phyloP scores from a whole-genome alignment of 495 filamentous ascomycete genomes.

The Trichoderma reesei region DNA sequence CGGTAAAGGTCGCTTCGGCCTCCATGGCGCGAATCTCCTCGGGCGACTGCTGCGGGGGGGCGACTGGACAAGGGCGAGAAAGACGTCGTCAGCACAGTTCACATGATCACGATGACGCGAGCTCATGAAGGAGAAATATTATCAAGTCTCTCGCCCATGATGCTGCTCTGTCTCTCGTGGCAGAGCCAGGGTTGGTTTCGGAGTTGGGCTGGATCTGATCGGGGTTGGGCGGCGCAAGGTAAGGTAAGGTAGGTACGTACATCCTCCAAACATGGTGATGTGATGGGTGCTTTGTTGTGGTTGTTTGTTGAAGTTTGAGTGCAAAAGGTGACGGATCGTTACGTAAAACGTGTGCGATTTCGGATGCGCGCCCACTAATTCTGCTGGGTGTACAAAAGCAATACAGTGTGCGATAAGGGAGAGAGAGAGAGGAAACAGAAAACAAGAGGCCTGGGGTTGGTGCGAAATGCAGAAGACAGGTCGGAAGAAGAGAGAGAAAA shows the following conservation, averaged over 20 bases:
- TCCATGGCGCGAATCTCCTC: conserved; percentile 56
- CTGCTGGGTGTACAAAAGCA: no score
- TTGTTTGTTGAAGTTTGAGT: conserved; percentile 4
- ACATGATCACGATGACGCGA: background rate
- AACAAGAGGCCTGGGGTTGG: no score
- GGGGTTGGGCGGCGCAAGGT: conserved; percentile 4
- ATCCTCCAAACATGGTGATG: conserved; percentile 37
- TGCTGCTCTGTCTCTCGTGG: no score
- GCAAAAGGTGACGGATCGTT: background rate
- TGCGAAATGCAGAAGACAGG: no score
- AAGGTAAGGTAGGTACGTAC: conserved; percentile 23
- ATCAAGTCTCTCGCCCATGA: background rate
- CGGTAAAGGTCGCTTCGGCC: conserved; percentile 55
- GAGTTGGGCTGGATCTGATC: background rate
- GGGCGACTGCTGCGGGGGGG: conserved; percentile 38
- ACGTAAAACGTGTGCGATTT: conserved; percentile 1
- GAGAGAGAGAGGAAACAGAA: no score
- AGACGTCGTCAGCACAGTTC: conserved; percentile 12
- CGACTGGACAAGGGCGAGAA: conserved; percentile 27
- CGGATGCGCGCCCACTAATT: no score
- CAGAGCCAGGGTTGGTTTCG: no score
- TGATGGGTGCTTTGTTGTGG: background rate
- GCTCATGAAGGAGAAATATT: background rate
- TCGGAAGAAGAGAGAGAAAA: background rate
- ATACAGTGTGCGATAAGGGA: background rate